These are phyloP conservation scores for Raphidocelis subcapitata DNA, from an alignment of 139 green algal genomes.

Conservation along the genomic window DNA sequence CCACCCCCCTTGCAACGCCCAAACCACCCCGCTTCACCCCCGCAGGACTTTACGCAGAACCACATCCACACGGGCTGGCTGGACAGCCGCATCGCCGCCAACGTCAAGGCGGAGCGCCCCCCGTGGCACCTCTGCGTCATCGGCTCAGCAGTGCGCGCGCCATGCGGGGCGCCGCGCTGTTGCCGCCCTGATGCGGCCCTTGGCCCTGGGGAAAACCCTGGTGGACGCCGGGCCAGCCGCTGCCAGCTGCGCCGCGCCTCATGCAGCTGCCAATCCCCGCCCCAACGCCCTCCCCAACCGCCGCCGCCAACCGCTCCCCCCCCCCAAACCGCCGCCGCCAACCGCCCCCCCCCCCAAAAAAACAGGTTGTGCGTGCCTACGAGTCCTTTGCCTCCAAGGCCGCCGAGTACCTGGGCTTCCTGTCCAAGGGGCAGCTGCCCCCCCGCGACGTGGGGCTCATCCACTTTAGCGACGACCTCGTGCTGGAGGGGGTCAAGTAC, in stretches of 20 bases:
- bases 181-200: neutral
- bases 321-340: neutral
- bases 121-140: constrained; percentile 93
- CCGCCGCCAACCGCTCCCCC: neutral
- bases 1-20: too few relatives aligned
- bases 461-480: constrained; percentile 47
- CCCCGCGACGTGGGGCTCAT: constrained; percentile 75
- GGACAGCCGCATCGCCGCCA: constrained; percentile 87
- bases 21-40: too few relatives aligned
- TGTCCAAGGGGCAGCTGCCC: constrained; percentile 95
- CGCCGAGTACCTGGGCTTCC: constrained; percentile 88
- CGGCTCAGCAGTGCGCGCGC: constrained; percentile 55
- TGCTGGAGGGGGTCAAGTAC: constrained; percentile 86
- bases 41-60: constrained; percentile 71
- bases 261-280: too few relatives aligned
- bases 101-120: constrained; percentile 68
- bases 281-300: neutral
- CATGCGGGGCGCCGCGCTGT: neutral
- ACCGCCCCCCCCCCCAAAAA: neutral
- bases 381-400: constrained; percentile 34
- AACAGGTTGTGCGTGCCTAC: constrained; percentile 23
- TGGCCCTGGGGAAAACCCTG: too few relatives aligned
- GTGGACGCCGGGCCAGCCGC: too few relatives aligned
- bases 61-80: constrained; percentile 95
- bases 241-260: neutral